A percentile compares a stretch with the other conserved stretches of the same genome.
phyloP scores from a whole-genome alignment of 345 rosid genomes.

The Boechera stricta region DNA sequence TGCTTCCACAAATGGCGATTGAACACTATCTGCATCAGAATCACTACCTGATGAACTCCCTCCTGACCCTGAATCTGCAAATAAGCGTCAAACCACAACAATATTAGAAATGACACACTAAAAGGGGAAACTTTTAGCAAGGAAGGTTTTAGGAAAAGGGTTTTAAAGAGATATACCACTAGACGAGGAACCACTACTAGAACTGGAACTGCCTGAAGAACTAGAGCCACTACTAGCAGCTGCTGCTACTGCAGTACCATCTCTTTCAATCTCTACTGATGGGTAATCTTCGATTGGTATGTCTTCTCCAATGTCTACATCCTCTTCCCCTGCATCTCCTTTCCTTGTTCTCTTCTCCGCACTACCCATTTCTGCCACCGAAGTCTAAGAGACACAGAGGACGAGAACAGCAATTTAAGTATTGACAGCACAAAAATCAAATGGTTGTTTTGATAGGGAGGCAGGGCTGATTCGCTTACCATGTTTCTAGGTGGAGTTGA shows the following conservation, averaged over 20 bases:
- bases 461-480: slow-evolving; percentile 19
- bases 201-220: slow-evolving; percentile 48
- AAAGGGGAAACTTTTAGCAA: background rate
- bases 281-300: slow-evolving; percentile 74
- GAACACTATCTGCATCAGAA: slow-evolving; percentile 43
- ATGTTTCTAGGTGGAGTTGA: slow-evolving; percentile 36
- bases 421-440: background rate
- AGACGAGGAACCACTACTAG: slow-evolving; percentile 74
- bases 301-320: slow-evolving; percentile 85
- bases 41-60: slow-evolving; percentile 44
- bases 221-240: slow-evolving; percentile 55
- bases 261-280: slow-evolving; percentile 82
- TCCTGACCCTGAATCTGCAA: slow-evolving; percentile 31
- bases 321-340: slow-evolving; percentile 75
- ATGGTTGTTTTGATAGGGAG: background rate
- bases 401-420: background rate
- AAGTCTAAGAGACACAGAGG: slow-evolving; percentile 6
- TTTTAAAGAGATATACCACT: slow-evolving; percentile 51
- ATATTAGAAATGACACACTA: slow-evolving; percentile 5
- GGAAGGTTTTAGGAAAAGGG: background rate
- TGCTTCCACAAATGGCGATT: slow-evolving; percentile 43
- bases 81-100: background rate
- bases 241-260: slow-evolving; percentile 47
- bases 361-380: slow-evolving; percentile 50
- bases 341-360: slow-evolving; percentile 67